Base-by-base conservation (phyloP, 495 filamentous ascomycete species). In the Penicillium bialowiezense region DNA sequence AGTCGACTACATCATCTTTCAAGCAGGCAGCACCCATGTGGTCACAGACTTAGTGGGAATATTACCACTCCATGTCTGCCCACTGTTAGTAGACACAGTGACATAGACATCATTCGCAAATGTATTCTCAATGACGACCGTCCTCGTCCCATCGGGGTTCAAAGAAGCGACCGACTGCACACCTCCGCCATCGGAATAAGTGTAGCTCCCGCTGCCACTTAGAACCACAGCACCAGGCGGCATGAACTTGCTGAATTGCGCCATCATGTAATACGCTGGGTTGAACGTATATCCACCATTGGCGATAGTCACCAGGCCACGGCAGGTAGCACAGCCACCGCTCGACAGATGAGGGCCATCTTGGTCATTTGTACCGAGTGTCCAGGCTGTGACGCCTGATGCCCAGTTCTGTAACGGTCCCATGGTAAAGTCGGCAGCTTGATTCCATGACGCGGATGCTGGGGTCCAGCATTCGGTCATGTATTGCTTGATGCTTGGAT, bases 381-480 rank as follows among this genome's bases (percentile, higher is more conserved):
- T 78, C 79, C 79, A 82, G 48, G 77, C 78, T 10, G 68, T 63
- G 8, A 71, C 69, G 1, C 78, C 78, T 13, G 66, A 65, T 7
- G 77, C 78, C 71, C 78, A 81, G 64, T 82, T 79, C 56, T 79
- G 76, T 2, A 82, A 63, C 2, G 79, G 77, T 0, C 77, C 78
- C 56, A 82, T 71, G 7, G 74, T 76, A 57, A 79, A 81, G 59
- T 74, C 68, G 9, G 69, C 72, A 0, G 73, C 70, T 44, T 78
- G 73, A 54, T 76, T 66, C 75, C 78, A 80, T 15, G 67, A 50
- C 7, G 70, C 71, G 2, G 56, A 44, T 1, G 69, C 65, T 0
- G 70, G 67, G 1, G 72, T 79, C 74, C 77, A 81, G 56, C 79
- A 82, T 59, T 82, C 79, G 13, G 78, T 80, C 79, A 82, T 82